Evolutionary conservation across 768 basidiomycete species (phyloP).

Genomic region (Xerocomellus dryophilus): DNA sequence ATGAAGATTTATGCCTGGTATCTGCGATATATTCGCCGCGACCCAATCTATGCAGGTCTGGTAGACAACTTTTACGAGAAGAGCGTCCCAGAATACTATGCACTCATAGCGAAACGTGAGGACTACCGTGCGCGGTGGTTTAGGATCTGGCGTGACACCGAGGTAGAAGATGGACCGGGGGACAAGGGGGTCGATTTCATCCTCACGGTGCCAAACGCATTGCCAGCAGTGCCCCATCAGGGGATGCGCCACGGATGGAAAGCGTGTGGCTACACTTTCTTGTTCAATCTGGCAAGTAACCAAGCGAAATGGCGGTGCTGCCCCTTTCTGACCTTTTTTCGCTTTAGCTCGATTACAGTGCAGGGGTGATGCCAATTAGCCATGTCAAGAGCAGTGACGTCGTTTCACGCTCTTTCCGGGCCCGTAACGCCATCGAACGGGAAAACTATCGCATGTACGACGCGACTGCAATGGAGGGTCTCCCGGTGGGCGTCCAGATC

Average conservation of each 20-base stretch:
- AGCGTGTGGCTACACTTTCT: conserved; percentile 60
- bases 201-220: conserved; percentile 57
- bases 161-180: conserved; percentile 25
- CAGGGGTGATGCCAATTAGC: conserved; percentile 45
- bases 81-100: conserved; percentile 48
- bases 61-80: conserved; percentile 49
- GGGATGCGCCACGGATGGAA: conserved; percentile 53
- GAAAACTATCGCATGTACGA: conserved; percentile 42
- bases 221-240: conserved; percentile 56
- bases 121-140: conserved; percentile 42
- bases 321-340: neutral
- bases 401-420: conserved; percentile 21
- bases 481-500: conserved; percentile 45
- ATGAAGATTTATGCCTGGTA: conserved; percentile 50
- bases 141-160: conserved; percentile 29
- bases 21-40: conserved; percentile 48
- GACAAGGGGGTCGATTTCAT: conserved; percentile 58
- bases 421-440: conserved; percentile 39
- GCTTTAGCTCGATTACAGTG: conserved; percentile 42
- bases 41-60: conserved; percentile 52
- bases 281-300: conserved; percentile 60
- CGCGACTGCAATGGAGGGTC: conserved; percentile 39
- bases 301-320: neutral
- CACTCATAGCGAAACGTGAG: conserved; percentile 45
- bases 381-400: conserved; percentile 37